Conservation (phyloP, 2,329 filamentous ascomycete species). For the Ascochyta rabiei region DNA sequence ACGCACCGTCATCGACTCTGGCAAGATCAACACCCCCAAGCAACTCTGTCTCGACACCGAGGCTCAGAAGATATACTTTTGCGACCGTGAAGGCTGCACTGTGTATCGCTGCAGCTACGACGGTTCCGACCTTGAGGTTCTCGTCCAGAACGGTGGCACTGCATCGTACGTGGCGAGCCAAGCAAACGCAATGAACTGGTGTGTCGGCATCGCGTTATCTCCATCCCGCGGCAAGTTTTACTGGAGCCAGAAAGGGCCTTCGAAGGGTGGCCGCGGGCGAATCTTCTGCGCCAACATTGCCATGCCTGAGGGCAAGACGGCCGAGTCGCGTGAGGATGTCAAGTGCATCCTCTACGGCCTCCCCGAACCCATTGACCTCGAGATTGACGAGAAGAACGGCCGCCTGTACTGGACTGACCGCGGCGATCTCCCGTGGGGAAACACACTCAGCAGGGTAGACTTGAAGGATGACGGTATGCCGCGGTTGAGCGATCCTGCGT, state of each 20-base stretch:
- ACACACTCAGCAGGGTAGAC: conserved; percentile 56
- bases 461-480: conserved; percentile 40
- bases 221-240: conserved; percentile 55
- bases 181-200: conserved; percentile 55
- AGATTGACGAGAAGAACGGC: conserved; percentile 55
- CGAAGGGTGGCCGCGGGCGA: conserved; percentile 58
- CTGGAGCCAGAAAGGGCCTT: conserved; percentile 66
- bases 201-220: conserved; percentile 62
- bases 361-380: conserved; percentile 59
- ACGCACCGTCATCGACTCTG: conserved; percentile 51
- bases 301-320: conserved; percentile 37
- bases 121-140: conserved; percentile 11
- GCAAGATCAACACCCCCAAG: conserved; percentile 53
- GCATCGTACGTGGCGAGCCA: not conserved
- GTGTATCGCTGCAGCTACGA: conserved; percentile 39
- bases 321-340: conserved; percentile 22
- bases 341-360: conserved; percentile 37
- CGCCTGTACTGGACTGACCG: conserved; percentile 67
- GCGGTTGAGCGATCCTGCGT: not conserved
- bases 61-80: conserved; percentile 43
- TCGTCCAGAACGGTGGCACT: conserved; percentile 12
- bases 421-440: conserved; percentile 62
- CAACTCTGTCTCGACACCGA: conserved; percentile 44
- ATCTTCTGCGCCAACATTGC: conserved; percentile 60
- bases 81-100: conserved; percentile 52